Conservation (phyloP, 805 yeast genomes). For the Ogataea corticis region DNA sequence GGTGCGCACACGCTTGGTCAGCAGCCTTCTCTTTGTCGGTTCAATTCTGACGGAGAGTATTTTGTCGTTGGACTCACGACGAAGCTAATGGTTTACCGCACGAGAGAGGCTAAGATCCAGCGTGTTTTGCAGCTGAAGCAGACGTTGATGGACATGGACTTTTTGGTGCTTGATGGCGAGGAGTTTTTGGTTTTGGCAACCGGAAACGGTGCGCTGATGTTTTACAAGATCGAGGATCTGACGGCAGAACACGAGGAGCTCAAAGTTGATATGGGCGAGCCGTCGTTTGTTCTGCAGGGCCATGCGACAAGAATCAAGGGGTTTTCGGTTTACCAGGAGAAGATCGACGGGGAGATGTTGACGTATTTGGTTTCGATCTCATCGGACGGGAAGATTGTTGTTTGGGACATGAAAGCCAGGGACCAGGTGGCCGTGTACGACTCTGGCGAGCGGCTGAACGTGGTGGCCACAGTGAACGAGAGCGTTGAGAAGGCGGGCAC, state of each 20-base stretch:
- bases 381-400: slow-evolving; percentile 90
- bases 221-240: slow-evolving; percentile 45
- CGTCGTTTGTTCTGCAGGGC: slow-evolving; percentile 67
- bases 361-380: slow-evolving; percentile 74
- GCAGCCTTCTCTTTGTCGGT: slow-evolving; percentile 29
- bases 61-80: slow-evolving; percentile 76
- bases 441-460: slow-evolving; percentile 87
- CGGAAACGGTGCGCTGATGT: slow-evolving; percentile 67
- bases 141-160: slow-evolving; percentile 69
- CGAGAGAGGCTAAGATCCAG: slow-evolving; percentile 59
- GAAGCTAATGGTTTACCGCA: slow-evolving; percentile 63
- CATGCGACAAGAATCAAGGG: slow-evolving; percentile 88
- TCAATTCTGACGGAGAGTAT: slow-evolving; percentile 59
- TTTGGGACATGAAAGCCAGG: slow-evolving; percentile 71
- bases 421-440: slow-evolving; percentile 91
- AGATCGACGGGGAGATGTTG: slow-evolving; percentile 33
- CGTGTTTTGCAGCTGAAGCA: slow-evolving; percentile 50
- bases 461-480: slow-evolving; percentile 77
- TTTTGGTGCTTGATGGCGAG: slow-evolving; percentile 43
- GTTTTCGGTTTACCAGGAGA: slow-evolving; percentile 50
- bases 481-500: slow-evolving; percentile 69
- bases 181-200: slow-evolving; percentile 69
- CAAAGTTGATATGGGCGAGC: slow-evolving; percentile 34
- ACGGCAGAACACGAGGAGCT: slow-evolving; percentile 19
- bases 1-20: slow-evolving; percentile 69